Base-by-base conservation (phyloP, 2,329 filamentous ascomycete genomes). In the Talaromyces amestolkiae region DNA sequence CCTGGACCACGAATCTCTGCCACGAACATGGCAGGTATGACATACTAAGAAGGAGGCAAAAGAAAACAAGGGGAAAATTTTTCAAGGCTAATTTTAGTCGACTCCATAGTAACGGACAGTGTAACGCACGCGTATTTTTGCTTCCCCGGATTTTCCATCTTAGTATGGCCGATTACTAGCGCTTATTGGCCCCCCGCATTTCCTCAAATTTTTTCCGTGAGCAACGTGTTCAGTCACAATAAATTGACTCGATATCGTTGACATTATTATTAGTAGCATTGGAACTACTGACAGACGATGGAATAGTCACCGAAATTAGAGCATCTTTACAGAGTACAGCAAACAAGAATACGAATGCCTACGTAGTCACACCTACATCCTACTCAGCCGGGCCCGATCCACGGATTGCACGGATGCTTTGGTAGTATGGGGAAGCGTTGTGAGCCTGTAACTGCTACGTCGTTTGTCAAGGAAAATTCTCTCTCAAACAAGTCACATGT, bases 121-220 rank as follows among this genome's bases (percentile, higher is more conserved):
- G 47, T 53, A 31, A 31, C 49, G n/a, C 13, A 53, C 24, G 27
- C 24, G 47, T 51, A 51, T 27, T 51, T 33, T 53, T 53, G 27
- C 49, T 56, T 56, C 53, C 53, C 53, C 53, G 53, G 53, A 56
- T 56, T 56, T 56, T 56, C 53, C 53, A 22, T 56, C 53, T n/a
- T 53, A 33, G 15, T 37, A 27, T 53, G 45, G 19, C 11, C 11
- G 3, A 27, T 11, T 49, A 27, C 27, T 54, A 33, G 24, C 47
- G 47, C 17, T 19, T 51, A 22, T 56, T 39, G 33, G 53, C 11
- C 13, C 19, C 33, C 51, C 51, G 51, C 51, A 56, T 56, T 56
- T 33, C 10, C 17, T 35, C 17, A 19, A 35, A 54, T 13, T 35
- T 35, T 54, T 54, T 35, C 51, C 33, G 3, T 39, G 11, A 15